phyloP scores from a whole-genome alignment of 257 asterid genomes.

The Salvia rosmarinus region DNA sequence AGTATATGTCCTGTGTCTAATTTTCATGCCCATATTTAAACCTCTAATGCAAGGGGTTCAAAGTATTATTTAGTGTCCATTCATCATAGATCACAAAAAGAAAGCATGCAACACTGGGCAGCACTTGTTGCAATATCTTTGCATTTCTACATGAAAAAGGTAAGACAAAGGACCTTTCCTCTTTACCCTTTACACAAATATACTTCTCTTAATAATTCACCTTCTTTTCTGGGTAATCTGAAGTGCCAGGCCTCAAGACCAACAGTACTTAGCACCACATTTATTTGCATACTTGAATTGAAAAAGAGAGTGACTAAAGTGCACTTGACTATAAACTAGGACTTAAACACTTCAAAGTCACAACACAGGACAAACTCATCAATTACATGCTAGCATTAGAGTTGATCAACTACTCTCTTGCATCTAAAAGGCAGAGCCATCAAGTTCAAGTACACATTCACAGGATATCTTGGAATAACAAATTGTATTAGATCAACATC shows the following conservation, averaged over 20 bases:
- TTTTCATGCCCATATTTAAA: neutral
- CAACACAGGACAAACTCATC: neutral
- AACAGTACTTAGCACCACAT: neutral
- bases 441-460: neutral
- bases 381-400: neutral
- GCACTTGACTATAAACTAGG: neutral
- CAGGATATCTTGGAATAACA: neutral
- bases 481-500: neutral
- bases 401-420: neutral
- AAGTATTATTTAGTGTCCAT: neutral
- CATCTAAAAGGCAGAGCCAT: neutral
- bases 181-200: neutral
- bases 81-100: neutral
- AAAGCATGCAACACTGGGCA: neutral
- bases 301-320: neutral
- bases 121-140: neutral
- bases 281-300: neutral
- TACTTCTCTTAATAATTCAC: neutral
- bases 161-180: neutral
- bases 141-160: neutral
- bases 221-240: neutral
- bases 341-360: neutral
- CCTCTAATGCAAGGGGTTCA: neutral
- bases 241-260: conserved; percentile 1
- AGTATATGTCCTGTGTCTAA: neutral